A percentile compares a stretch with the other conserved stretches of the same genome.
Conservation (phyloP, 2,329 filamentous ascomycete species). For the Cordyceps javanica region DNA sequence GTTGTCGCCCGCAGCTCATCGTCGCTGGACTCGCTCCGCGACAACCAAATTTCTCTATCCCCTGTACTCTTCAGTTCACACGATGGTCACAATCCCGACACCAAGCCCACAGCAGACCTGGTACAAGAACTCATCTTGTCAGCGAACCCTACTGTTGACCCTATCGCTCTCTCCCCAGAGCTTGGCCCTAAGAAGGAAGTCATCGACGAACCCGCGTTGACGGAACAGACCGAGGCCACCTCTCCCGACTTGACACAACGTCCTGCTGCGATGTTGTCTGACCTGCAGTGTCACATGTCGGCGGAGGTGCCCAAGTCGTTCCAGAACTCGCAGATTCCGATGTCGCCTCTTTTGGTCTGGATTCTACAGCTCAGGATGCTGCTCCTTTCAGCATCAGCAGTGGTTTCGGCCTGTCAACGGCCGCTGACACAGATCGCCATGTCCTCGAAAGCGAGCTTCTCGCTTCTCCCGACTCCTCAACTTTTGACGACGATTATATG, state of each 20-base stretch:
- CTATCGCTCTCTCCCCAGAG: conserved; percentile 54
- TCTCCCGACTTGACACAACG: conserved; percentile 97
- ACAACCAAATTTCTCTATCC: conserved; percentile 50
- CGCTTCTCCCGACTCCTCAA: conserved; percentile 63
- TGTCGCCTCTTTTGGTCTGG: conserved; percentile 35
- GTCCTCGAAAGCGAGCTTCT: conserved; percentile 71
- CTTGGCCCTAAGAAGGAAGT: conserved; percentile 47
- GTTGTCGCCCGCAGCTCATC: conserved; percentile 35
- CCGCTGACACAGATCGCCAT: conserved; percentile 67
- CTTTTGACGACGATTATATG: conserved; percentile 63
- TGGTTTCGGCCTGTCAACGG: conserved; percentile 62
- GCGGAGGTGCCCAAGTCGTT: conserved; percentile 50
- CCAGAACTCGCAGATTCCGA: conserved; percentile 35
- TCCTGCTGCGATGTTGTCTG: conserved; percentile 99
- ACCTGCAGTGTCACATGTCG: conserved; percentile 99
- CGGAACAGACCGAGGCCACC: conserved; percentile 28
- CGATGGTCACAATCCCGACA: conserved; percentile 27
- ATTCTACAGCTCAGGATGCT: conserved; percentile 52
- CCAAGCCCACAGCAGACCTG: conserved; percentile 27
- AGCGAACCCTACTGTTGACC: conserved; percentile 50
- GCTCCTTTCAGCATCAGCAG: conserved; percentile 61
- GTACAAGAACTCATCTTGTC: conserved; percentile 40
- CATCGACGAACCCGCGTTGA: conserved; percentile 7
- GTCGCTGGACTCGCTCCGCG: conserved; percentile 36
- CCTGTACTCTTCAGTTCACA: conserved; percentile 51